Conservation (phyloP, 1,139 yeast genomes). For the Candida gigantensis region DNA sequence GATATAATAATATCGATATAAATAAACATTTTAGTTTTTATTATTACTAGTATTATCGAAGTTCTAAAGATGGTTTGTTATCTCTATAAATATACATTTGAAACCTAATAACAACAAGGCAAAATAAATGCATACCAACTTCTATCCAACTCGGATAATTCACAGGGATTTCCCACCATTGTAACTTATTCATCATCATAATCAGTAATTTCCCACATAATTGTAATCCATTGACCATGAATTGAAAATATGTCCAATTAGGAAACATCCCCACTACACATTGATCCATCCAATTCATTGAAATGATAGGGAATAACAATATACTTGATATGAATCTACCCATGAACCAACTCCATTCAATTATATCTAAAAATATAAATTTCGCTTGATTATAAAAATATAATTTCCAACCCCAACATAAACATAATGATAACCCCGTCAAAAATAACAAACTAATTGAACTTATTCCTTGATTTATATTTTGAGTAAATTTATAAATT, state of each 20-base stretch:
- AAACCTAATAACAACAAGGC: conserved; percentile 11
- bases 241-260: conserved; percentile 12
- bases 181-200: too few species aligned
- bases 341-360: conserved; percentile 31
- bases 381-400: conserved; percentile 10
- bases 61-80: conserved; percentile 10
- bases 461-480: conserved; percentile 28
- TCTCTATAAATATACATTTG: conserved; percentile 17
- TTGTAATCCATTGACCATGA: not conserved
- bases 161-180: conserved; percentile 28
- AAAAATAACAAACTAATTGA: conserved; percentile 13
- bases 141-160: conserved; percentile 26
- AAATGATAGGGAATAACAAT: conserved; percentile 29
- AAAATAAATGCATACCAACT: conserved; percentile 10
- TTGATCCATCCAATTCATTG: conserved; percentile 28
- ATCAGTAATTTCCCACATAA: not conserved
- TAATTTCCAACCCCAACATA: conserved; percentile 10
- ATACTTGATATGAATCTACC: conserved; percentile 18
- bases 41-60: too few species aligned
- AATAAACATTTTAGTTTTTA: not conserved
- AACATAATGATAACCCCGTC: conserved; percentile 10
- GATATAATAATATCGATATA: too few species aligned
- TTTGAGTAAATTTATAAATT: conserved; percentile 21
- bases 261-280: conserved; percentile 19
- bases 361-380: conserved; percentile 24